Conservation (phyloP, 345 rosid genomes). For the Eucalyptus coolabah region DNA sequence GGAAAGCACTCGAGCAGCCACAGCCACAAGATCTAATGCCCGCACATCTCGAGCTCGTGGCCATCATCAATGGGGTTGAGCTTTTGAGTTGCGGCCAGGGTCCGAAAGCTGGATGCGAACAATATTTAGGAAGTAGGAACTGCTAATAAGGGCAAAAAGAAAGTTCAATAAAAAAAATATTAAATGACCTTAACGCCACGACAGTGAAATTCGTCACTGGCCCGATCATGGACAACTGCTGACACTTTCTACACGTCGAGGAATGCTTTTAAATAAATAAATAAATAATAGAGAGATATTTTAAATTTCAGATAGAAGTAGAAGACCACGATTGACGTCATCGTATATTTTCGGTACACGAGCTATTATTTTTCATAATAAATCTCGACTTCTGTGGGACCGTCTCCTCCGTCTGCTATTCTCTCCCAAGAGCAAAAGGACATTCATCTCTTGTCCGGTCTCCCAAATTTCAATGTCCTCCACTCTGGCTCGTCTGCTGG, state of each 20-base stretch:
- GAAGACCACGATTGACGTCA: background rate
- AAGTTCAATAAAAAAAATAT: background rate
- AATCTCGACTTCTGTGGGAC: background rate
- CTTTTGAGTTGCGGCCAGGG: background rate
- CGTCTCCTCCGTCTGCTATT: background rate
- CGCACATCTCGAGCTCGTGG: background rate
- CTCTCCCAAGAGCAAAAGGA: background rate
- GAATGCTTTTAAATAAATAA: background rate
- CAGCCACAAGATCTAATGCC: background rate
- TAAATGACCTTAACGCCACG: background rate
- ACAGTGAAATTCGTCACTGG: background rate
- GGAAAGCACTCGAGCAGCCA: background rate
- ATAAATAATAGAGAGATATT: background rate
- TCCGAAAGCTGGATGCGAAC: background rate
- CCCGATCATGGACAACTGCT: background rate
- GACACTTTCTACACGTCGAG: background rate
- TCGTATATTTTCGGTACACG: background rate
- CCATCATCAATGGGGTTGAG: background rate
- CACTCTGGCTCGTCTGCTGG: background rate
- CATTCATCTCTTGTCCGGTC: background rate
- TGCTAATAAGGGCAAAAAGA: background rate
- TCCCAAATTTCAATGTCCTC: background rate
- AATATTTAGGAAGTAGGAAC: background rate
- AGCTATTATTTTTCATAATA: background rate
- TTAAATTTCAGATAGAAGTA: background rate